Evolutionary conservation across 2,329 filamentous ascomycete genomes (phyloP), one percentile per base, ranked within the genome.

Genomic region (Botrytis paeoniae): DNA sequence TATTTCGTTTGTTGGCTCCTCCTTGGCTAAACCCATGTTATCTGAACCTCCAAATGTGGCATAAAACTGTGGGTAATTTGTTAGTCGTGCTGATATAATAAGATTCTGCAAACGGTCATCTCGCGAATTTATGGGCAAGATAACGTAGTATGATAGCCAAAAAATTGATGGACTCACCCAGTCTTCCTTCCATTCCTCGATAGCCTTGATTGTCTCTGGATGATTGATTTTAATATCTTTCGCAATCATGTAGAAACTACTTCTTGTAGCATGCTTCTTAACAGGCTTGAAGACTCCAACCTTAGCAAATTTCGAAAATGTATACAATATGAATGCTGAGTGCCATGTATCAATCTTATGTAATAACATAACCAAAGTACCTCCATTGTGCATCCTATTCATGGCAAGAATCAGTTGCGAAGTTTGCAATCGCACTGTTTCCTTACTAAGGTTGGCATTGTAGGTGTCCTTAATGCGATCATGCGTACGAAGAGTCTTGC

Each of bases 211-310:
- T 29, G 76, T 76, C 20, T 70, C 73, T 18, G 73, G 59, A 32
- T 62, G 41, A 20, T 70, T 39, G 37, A 75, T 63, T 22, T 75
- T 66, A 7, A 78, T 73, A 68, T 78, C 61, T 61, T 75, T 77
- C 12, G 78, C 78, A 59, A 80, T 71, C 57, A 80, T 71, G 70
- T 80, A 80, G 61, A 79, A 80, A 12, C 77, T 77, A 10, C 73
- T 76, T 43, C 76, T 73, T 9, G 69, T 75, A 18, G 62, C 71
- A 68, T 79, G 78, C 51, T 74, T 74, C 43, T 45, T 74, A 20
- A n/a, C 25, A n/a, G 78, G 75, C 60, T 80, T 80, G 69, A 79
- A 79, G 2, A 77, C 60, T 32, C 75, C 60, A 9, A 79, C 69
- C 1, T 73, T 61, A 4, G 78, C 64, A 66, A 80, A 80, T 29